Evolutionary conservation across 192 early-diverging fungal genomes (phyloP), one percentile per base, ranked within the genome.

Genomic region (Mortierella antarctica): DNA sequence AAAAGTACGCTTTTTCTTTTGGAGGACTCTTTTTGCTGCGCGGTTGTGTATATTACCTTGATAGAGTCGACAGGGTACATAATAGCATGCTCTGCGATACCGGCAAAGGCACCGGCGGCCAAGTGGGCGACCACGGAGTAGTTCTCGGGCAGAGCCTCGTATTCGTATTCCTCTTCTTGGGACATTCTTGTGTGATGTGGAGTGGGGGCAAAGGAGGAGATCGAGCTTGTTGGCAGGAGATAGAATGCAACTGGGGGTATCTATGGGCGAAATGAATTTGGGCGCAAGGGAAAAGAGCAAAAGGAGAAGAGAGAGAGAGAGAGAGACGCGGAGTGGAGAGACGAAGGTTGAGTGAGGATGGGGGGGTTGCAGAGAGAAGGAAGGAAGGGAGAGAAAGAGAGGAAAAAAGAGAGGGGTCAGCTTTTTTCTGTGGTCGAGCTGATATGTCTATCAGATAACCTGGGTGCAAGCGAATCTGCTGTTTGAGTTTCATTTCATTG

Each of bases 11-110:
- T 15, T 7, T 54, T 7, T 54, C 10, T 54, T 54, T 54, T 17
- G 21, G 21, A 54, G 17, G 17, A 21, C 13, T 45, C n/a, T 15
- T 45, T 5, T 57, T 44, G 42, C 57, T 23, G 39, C 2, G 8
- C 15, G 23, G 7, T 23, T 10, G 3, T 50, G n/a, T 57, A 31
- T 31, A 31, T 73, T 88, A 94, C 94, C 92, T 99, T 99, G 70
- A 99, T 90, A 67, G 88, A 88, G 82, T 99, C 97, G 17, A 98
- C 87, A 6, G 96, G 97, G 82, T 94, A 98, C 93, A 96, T 98
- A 56, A 96, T 91, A 31, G 93, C 90, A 78, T 99, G 97, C 84
- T 99, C 97, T 51, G 93, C 94, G 73, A 99, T 95, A 65, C 97
- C 97, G 40, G 97, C 97, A 6, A 96, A 82, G 1, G 97, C 96